These are phyloP conservation scores for Thelonectria blattea DNA, from an alignment of 2,329 filamentous ascomycete genomes.

Conservation along the genomic window DNA sequence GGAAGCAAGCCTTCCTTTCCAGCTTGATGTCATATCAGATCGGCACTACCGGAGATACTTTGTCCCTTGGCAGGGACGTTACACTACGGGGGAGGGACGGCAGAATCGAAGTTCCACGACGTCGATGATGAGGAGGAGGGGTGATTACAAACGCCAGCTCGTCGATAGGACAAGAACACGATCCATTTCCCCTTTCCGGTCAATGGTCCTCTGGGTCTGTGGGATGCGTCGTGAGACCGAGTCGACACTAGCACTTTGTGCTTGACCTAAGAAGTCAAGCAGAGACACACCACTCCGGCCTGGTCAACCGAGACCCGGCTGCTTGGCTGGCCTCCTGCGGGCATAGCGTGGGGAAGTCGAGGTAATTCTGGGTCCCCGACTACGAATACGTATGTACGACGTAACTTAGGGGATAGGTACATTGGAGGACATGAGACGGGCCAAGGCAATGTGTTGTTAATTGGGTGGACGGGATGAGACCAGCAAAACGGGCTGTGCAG, in stretches of 20 bases:
- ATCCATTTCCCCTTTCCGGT: background rate
- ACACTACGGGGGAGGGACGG: background rate
- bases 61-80: background rate
- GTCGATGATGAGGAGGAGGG: background rate
- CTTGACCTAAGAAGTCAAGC: background rate
- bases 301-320: conserved; percentile 19
- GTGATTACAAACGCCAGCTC: background rate
- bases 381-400: conserved; percentile 14
- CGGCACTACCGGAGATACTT: conserved; percentile 6
- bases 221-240: background rate
- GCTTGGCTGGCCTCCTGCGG: conserved; percentile 21
- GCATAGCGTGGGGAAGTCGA: conserved; percentile 18
- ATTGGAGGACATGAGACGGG: background rate
- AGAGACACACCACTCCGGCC: background rate
- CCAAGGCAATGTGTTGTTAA: background rate
- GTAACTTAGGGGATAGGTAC: background rate
- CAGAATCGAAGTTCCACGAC: background rate
- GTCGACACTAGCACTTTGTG: background rate
- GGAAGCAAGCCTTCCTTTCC: conserved; percentile 1
- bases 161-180: background rate
- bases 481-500: background rate
- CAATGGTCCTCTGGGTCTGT: background rate
- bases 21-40: conserved; percentile 14
- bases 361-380: conserved; percentile 15
- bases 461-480: background rate